Evolutionary conservation across 805 yeast genomes (phyloP).

Genomic region (Ogataea siamensis): DNA sequence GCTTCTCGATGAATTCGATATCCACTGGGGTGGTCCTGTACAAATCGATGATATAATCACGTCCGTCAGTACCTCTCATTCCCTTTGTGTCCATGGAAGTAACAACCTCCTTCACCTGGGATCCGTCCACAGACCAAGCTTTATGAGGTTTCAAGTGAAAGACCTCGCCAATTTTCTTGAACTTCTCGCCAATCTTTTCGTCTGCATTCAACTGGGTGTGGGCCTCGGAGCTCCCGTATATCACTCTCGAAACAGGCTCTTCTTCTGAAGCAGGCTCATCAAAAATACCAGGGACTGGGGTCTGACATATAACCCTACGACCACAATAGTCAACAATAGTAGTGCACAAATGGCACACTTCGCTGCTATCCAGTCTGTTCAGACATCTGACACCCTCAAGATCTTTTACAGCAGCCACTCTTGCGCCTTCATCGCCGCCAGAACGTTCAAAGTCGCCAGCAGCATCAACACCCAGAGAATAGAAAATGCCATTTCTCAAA

Average conservation of each 20-base stretch:
- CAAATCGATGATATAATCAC: conserved; percentile 81
- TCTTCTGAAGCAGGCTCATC: conserved; percentile 42
- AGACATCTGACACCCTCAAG: conserved; percentile 66
- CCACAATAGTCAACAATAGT: conserved; percentile 91
- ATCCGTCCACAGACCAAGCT: conserved; percentile 48
- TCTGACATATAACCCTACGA: conserved; percentile 83
- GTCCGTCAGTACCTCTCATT: conserved; percentile 77
- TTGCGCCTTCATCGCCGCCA: conserved; percentile 86
- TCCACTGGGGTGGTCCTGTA: conserved; percentile 85
- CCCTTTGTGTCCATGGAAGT: conserved; percentile 85
- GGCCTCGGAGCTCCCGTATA: conserved; percentile 32
- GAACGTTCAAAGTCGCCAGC: conserved; percentile 58
- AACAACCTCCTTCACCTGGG: conserved; percentile 46
- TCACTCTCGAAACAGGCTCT: conserved; percentile 20
- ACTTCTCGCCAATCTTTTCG: conserved; percentile 50
- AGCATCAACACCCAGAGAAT: conserved; percentile 73
- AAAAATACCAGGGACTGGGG: conserved; percentile 93
- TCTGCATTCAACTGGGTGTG: conserved; percentile 47
- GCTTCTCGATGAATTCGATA: conserved; percentile 65
- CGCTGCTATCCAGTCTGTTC: conserved; percentile 61
- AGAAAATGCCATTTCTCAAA: conserved; percentile 81
- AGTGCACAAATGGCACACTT: conserved; percentile 71
- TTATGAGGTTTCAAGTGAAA: conserved; percentile 76
- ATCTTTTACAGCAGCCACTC: conserved; percentile 78
- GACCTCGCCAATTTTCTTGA: conserved; percentile 63